phyloP scores from a whole-genome alignment of 306 rosid species.

The Gastrolobium villosum region DNA sequence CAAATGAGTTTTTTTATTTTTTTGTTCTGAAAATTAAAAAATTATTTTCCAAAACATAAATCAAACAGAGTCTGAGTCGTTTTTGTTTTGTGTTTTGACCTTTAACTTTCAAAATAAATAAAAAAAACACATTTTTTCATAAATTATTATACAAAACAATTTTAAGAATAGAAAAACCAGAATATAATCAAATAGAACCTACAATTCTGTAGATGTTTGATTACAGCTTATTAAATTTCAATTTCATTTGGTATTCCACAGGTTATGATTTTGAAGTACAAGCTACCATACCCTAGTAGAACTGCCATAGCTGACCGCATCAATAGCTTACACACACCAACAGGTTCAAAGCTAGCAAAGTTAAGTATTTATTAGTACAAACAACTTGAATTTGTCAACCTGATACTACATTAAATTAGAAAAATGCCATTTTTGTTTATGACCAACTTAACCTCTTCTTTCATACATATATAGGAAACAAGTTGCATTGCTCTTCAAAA shows the following conservation, averaged over 20 bases:
- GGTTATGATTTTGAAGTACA: conserved; percentile 81
- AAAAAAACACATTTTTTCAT: too few species aligned
- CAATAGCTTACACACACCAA: conserved; percentile 86
- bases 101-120: too few species aligned
- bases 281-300: conserved; percentile 84
- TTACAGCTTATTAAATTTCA: background rate
- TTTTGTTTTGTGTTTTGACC: too few species aligned
- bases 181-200: too few species aligned
- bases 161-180: too few species aligned
- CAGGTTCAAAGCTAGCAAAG: conserved; percentile 86
- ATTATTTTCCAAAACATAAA: too few species aligned
- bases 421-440: background rate
- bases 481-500: conserved; percentile 68
- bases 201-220: background rate
- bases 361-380: conserved; percentile 25
- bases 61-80: too few species aligned
- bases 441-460: background rate
- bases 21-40: too few species aligned
- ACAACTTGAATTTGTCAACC: background rate
- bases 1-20: too few species aligned
- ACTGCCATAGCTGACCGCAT: conserved; percentile 88
- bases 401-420: background rate
- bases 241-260: conserved; percentile 38
- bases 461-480: conserved; percentile 64
- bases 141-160: too few species aligned